Percentiles rank a stretch among this genome's conserved stretches.
These are phyloP conservation scores for Prunus davidiana DNA, from an alignment of 306 rosid species.

Conservation along the genomic window DNA sequence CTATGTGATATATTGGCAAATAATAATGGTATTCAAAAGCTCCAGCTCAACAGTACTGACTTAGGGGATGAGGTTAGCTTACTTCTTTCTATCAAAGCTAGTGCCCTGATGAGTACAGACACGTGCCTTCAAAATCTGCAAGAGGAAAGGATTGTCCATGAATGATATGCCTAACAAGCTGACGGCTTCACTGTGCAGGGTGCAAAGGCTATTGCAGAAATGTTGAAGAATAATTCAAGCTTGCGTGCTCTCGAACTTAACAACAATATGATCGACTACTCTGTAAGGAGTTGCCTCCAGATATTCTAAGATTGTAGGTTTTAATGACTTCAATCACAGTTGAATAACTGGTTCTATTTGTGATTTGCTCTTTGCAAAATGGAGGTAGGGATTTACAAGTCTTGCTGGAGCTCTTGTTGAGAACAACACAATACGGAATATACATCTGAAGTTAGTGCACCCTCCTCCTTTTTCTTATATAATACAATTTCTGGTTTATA, in stretches of 20 bases:
- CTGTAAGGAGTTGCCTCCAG: conserved; percentile 56
- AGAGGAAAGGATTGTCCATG: conserved; percentile 3
- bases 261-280: conserved; percentile 89
- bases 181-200: conserved; percentile 52
- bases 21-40: conserved; percentile 77
- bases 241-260: conserved; percentile 81
- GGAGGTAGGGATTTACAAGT: conserved; percentile 94
- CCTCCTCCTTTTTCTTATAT: conserved; percentile 6
- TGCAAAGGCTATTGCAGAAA: conserved; percentile 83
- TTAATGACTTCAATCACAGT: conserved; percentile 5
- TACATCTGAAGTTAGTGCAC: conserved; percentile 78
- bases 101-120: not conserved
- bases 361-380: conserved; percentile 38
- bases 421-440: conserved; percentile 64
- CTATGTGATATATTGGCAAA: conserved; percentile 67
- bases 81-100: conserved; percentile 12
- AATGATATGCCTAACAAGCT: conserved; percentile 26
- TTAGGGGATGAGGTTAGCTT: conserved; percentile 92
- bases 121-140: conserved; percentile 1
- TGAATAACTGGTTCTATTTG: conserved; percentile 23
- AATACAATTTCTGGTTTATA: not conserved
- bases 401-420: conserved; percentile 92
- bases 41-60: conserved; percentile 87
- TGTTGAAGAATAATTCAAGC: conserved; percentile 83
- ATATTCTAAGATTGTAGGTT: conserved; percentile 17